These are phyloP conservation scores for Talaromyces adpressus DNA, from an alignment of 495 filamentous ascomycete species.

Conservation along the genomic window DNA sequence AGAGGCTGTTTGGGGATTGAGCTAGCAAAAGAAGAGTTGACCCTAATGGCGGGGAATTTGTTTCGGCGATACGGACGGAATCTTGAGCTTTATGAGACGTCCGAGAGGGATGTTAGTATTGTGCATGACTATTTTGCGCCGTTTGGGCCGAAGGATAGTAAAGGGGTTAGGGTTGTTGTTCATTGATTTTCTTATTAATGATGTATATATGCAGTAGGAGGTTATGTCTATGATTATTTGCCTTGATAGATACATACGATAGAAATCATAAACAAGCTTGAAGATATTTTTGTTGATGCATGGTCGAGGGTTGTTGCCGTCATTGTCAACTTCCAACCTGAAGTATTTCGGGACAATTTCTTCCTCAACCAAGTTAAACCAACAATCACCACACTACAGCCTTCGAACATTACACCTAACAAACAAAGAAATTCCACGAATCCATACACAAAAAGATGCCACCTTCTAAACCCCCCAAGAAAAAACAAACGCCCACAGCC, in stretches of 20 bases:
- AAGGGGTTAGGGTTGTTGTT: slow-evolving; percentile 8
- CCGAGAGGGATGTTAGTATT: slow-evolving; percentile 7
- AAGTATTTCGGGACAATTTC: background rate
- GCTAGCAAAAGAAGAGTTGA: slow-evolving; percentile 40
- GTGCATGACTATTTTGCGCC: slow-evolving; percentile 10
- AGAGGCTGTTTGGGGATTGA: slow-evolving; percentile 31
- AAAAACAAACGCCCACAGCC: slow-evolving; percentile 2
- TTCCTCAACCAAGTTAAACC: background rate
- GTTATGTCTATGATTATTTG: background rate
- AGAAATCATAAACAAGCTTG: background rate
- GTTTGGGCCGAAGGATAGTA: slow-evolving; percentile 9
- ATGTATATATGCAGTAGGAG: background rate
- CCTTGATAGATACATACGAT: background rate
- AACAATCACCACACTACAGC: background rate
- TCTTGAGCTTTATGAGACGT: slow-evolving; percentile 15
- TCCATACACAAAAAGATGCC: slow-evolving; percentile 14
- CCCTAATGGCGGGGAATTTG: slow-evolving; percentile 32
- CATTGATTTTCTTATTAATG: background rate
- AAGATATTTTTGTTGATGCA: background rate
- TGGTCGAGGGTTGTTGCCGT: background rate
- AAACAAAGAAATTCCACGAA: background rate
- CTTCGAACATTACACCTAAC: background rate
- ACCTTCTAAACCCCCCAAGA: slow-evolving; percentile 12
- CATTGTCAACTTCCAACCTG: background rate
- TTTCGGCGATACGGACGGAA: slow-evolving; percentile 27